These are phyloP conservation scores for Fusarium phyllophilum DNA, from an alignment of 2,329 filamentous ascomycete species.

Conservation along the genomic window DNA sequence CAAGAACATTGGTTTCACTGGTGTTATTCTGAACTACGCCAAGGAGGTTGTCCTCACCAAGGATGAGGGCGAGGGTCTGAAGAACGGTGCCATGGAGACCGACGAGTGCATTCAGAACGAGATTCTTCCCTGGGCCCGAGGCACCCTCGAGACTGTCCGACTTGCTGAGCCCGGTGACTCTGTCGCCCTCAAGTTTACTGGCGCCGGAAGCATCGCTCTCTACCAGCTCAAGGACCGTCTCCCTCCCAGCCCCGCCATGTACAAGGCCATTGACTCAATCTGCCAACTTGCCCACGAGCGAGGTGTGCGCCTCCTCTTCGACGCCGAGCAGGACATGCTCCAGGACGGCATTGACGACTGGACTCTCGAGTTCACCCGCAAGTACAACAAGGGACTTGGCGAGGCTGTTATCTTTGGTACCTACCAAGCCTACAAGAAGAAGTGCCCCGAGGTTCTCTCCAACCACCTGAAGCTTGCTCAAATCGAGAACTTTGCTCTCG, in stretches of 20 bases:
- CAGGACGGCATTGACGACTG: constrained; percentile 84
- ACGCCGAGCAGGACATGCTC: constrained; percentile 84
- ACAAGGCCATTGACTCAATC: constrained; percentile 76
- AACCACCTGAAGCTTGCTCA: constrained; percentile 68
- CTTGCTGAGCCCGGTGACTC: constrained; percentile 73
- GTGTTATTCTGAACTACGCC: constrained; percentile 87
- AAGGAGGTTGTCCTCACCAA: constrained; percentile 79
- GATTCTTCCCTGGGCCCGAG: constrained; percentile 76
- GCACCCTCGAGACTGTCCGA: constrained; percentile 77
- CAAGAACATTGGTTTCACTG: constrained; percentile 80
- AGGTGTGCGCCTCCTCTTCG: constrained; percentile 80
- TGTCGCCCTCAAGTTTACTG: constrained; percentile 80
- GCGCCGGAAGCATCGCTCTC: constrained; percentile 79
- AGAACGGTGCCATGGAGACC: constrained; percentile 59
- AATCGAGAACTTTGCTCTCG: constrained; percentile 71
- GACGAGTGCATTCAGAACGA: constrained; percentile 65
- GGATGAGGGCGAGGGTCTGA: constrained; percentile 58
- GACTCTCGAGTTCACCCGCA: constrained; percentile 79
- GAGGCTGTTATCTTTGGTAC: constrained; percentile 81
- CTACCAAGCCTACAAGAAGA: constrained; percentile 81
- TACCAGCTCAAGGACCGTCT: constrained; percentile 71
- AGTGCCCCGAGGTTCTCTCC: constrained; percentile 65
- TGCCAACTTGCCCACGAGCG: constrained; percentile 76
- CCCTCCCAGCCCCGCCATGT: constrained; percentile 71
- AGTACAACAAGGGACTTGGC: constrained; percentile 74